phyloP scores from a whole-genome alignment of 108 stramenopile species.

The Fragilariopsis cylindrus region DNA sequence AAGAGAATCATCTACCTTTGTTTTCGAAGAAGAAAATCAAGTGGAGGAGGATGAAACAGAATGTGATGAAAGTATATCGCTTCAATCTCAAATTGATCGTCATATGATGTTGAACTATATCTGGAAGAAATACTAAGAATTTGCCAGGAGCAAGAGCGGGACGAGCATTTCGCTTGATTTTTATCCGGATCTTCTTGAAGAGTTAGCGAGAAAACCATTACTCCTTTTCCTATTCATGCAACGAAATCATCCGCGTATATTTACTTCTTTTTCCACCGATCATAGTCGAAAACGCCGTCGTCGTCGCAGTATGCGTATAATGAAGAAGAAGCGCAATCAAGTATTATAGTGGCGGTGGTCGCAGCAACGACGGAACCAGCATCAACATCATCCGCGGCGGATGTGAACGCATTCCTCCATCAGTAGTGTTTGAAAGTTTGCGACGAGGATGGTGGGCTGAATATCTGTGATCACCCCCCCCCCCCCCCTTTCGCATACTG shows the following conservation, averaged over 20 bases:
- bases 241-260: not conserved
- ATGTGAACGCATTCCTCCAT: no score
- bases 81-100: constrained; percentile 3
- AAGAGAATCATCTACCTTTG: not conserved
- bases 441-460: no score
- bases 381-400: no score
- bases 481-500: no score
- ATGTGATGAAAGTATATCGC: not conserved
- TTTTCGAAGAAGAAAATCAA: no score
- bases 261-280: not conserved
- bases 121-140: not conserved
- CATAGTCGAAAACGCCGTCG: not conserved
- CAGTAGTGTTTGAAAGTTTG: no score
- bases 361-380: no score
- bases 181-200: not conserved
- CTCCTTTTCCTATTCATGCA: not conserved
- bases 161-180: not conserved
- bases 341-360: no score
- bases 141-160: not conserved
- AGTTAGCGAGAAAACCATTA: not conserved
- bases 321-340: not conserved
- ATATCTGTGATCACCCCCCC: no score
- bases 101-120: not conserved
- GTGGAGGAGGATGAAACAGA: not conserved
- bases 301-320: constrained; percentile 2